These are phyloP conservation scores for Hanseniaspora meyeri DNA, from an alignment of 805 yeast species.

Conservation along the genomic window DNA sequence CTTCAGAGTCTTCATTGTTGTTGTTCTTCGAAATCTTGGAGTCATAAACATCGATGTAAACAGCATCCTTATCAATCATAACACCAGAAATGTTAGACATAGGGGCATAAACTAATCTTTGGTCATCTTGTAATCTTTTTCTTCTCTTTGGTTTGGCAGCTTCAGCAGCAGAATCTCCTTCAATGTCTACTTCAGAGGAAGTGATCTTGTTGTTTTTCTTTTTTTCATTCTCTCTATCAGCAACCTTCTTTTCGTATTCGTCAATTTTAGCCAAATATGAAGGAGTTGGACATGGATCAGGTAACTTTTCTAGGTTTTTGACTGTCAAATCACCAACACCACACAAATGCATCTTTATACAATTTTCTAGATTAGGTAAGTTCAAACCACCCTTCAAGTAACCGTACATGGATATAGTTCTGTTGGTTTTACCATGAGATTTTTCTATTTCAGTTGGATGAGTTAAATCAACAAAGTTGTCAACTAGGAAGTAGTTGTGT, in stretches of 20 bases:
- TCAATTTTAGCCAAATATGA: slow-evolving; percentile 74
- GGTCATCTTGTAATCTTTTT: slow-evolving; percentile 85
- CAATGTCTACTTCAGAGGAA: slow-evolving; percentile 6
- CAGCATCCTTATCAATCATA: slow-evolving; percentile 92
- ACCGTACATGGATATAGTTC: slow-evolving; percentile 86
- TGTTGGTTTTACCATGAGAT: slow-evolving; percentile 66
- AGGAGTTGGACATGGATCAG: slow-evolving; percentile 99
- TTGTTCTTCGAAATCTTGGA: slow-evolving; percentile 24
- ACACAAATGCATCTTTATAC: slow-evolving; percentile 76
- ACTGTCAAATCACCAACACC: slow-evolving; percentile 88
- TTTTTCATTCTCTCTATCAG: slow-evolving; percentile 38
- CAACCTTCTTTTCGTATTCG: slow-evolving; percentile 63
- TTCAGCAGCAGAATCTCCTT: slow-evolving; percentile 36
- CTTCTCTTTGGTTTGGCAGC: slow-evolving; percentile 66
- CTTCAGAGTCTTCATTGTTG: slow-evolving; percentile 56
- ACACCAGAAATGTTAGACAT: slow-evolving; percentile 99
- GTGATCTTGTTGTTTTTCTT: slow-evolving; percentile 20
- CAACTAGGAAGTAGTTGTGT: slow-evolving; percentile 87
- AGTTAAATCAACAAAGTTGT: slow-evolving; percentile 84
- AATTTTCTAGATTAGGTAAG: slow-evolving; percentile 41
- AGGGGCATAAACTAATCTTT: slow-evolving; percentile 91
- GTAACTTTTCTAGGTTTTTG: slow-evolving; percentile 68
- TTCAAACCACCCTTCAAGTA: slow-evolving; percentile 84
- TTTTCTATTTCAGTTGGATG: slow-evolving; percentile 70
- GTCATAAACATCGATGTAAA: slow-evolving; percentile 56